Conservation (phyloP, 257 asterid species). For the Verbena officinalis region DNA sequence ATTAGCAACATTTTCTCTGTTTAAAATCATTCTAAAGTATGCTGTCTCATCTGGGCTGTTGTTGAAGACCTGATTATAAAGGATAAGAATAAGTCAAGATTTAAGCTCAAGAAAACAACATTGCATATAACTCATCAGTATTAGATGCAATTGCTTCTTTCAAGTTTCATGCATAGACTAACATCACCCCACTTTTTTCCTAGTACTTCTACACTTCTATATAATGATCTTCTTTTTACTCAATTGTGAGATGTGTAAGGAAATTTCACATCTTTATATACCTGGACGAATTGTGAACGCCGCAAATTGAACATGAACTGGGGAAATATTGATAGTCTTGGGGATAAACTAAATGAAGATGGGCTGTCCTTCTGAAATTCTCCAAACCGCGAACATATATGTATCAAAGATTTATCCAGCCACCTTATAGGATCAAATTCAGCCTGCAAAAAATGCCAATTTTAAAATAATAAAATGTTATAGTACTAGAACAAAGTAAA, state of each 20-base stretch:
- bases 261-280: constrained; percentile 31
- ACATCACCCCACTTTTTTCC: constrained; percentile 1
- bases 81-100: constrained; percentile 28
- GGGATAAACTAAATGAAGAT: constrained; percentile 85
- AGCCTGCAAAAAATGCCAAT: constrained; percentile 59
- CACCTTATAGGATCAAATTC: constrained; percentile 98
- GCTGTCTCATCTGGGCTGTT: constrained; percentile 99
- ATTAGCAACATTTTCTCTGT: constrained; percentile 89
- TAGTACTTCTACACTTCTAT: neutral
- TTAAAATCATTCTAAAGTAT: constrained; percentile 85
- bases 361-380: constrained; percentile 96
- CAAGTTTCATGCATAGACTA: constrained; percentile 1
- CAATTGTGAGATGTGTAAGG: neutral
- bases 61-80: constrained; percentile 73
- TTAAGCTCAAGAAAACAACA: constrained; percentile 29
- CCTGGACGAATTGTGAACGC: constrained; percentile 98
- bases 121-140: neutral
- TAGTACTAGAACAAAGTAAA: constrained; percentile 14
- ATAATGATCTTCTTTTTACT: constrained; percentile 14
- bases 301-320: constrained; percentile 93
- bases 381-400: constrained; percentile 89
- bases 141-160: neutral
- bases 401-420: constrained; percentile 96
- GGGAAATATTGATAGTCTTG: constrained; percentile 91
- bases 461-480: constrained; percentile 7